Base-by-base conservation (phyloP, 2,329 filamentous ascomycete species). In the Diplodia sapinea region DNA sequence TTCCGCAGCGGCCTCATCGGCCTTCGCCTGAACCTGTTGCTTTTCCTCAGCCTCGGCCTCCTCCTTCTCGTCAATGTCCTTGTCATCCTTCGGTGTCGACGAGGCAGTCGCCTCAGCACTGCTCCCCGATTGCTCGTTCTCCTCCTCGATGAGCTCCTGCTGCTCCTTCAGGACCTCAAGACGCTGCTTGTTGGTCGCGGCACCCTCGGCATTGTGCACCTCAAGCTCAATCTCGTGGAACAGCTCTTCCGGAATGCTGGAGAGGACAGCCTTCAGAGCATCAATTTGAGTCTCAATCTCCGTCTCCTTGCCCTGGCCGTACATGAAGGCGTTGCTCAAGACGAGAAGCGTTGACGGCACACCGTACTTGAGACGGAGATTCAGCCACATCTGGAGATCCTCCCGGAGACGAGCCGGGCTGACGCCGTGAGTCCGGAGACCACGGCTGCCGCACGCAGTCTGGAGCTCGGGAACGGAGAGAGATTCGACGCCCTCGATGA, bases 191-290 rank as follows among this genome's bases (percentile, higher is more conserved):
- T 99, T 99, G 72, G 95, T 99, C 29, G 95, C 95, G 12, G 94
- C 94, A 70, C 95, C 95, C 82, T 99, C 95, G 59, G 94, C 94
- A 70, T 90, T 96, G 85, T 97, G 93, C 11, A 99, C 93, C 82
- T 99, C 95, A 38, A 99, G 90, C 81, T 98, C 95, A 71, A 99
- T 97, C 84, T 99, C 95, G 85, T 99, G 95, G 91, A 96, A 99
- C 50, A 99, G 86, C 80, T 99, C 95, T 80, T 99, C 95, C 3
- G 95, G 95, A 70, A 99, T 98, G 69, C 91, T 94, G 50, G 92
- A 96, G 50, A 99, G 84, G 5, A 99, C 95, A 66, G 93, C 92
- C 69, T 94, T 92, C 59, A 99, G 87, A 0, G 95, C 93, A 72
- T 97, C 94, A 68, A 99, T 93, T 82, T 98, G 94, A 70, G 88